Evolutionary conservation across 495 filamentous ascomycete species (phyloP), one percentile per base, ranked within the genome.

Genomic region (Aspergillus asperescens): DNA sequence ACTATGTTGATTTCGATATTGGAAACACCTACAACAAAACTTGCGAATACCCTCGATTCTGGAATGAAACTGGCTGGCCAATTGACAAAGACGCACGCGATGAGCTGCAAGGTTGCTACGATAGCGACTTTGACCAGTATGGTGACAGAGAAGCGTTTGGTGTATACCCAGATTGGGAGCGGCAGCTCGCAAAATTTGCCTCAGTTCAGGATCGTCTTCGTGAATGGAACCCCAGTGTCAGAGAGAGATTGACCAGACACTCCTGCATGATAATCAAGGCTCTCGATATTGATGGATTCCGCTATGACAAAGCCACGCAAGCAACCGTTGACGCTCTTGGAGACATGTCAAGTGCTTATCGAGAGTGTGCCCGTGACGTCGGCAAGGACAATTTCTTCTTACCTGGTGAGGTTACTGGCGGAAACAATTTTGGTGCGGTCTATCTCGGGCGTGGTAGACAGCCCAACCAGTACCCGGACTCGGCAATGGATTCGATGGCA

Each of bases 201-300:
- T 86, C 78, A 29, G 86, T 88, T 4, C 85, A 89, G 63, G 85
- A 89, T 59, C 83, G 85, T 52, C 71, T 89, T 8, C 81, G 85
- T 24, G 85, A 87, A 56, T 89, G 85, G 85, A 59, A 77, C 9
- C 81, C 82, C 3, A 72, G 72, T 28, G 85, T 88, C 3, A 63
- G 72, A 20, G 71, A 78, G 29, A 79, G 80, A 38, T 63, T 89
- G 24, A 73, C 78, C 37, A 77, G 72, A 23, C 85, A 88, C 50
- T 84, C 84, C 5, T 88, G 85, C 62, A 80, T 86, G 65, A 70
- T 80, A 1, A 82, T 88, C 39, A 62, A 66, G 18, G 78, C 75
- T 42, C 67, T 87, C n/a, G 84, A 87, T 58, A 78, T 87, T 32
- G 84, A 87, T 52, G 84, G 82, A 0, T 87, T 78, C 58, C 82